phyloP scores from a whole-genome alignment of 495 filamentous ascomycete genomes.

The Annulohypoxylon nitens region DNA sequence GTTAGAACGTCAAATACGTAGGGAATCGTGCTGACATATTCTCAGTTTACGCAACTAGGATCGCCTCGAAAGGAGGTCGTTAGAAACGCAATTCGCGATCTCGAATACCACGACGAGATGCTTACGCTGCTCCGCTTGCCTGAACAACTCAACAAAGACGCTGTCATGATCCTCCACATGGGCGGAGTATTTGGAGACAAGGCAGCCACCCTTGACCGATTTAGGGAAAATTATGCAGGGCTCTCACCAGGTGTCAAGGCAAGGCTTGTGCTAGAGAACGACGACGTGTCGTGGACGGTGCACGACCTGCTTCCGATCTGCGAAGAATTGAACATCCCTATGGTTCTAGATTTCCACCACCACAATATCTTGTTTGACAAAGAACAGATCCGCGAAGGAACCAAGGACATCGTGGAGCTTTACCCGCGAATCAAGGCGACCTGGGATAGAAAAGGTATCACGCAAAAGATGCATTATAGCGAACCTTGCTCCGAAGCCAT shows the following conservation, averaged over 20 bases:
- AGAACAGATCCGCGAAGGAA: constrained; percentile 82
- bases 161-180: constrained; percentile 96
- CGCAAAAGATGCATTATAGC: constrained; percentile 96
- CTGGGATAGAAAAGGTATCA: constrained; percentile 89
- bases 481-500: constrained; percentile 82
- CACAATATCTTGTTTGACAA: constrained; percentile 92
- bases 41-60: constrained; percentile 86
- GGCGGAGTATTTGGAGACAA: constrained; percentile 94
- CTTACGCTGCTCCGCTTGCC: constrained; percentile 82
- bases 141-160: constrained; percentile 84
- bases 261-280: constrained; percentile 91
- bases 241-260: constrained; percentile 78
- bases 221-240: constrained; percentile 79
- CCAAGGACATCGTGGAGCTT: constrained; percentile 78
- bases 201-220: constrained; percentile 81
- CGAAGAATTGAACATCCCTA: constrained; percentile 91
- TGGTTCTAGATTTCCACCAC: constrained; percentile 95
- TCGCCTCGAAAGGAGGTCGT: constrained; percentile 82
- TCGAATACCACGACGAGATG: constrained; percentile 92
- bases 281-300: constrained; percentile 89
- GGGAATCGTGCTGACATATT: constrained; percentile 22
- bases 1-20: background rate
- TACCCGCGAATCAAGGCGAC: constrained; percentile 78
- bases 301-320: constrained; percentile 93
- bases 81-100: constrained; percentile 79